phyloP scores from a whole-genome alignment of 768 basidiomycete genomes.

The Kwoniella shandongensis region DNA sequence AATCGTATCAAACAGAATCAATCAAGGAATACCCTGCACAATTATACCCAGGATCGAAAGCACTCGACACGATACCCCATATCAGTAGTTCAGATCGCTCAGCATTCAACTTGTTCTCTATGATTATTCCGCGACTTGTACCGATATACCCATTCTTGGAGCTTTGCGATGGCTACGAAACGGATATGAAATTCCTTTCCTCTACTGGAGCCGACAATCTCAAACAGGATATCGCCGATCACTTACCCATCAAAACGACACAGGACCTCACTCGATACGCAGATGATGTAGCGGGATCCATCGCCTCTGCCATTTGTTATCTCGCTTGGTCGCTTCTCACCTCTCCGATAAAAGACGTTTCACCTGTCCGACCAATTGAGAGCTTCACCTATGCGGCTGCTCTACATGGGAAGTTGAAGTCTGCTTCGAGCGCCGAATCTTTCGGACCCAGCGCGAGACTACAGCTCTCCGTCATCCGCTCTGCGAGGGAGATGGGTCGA shows the following conservation, averaged over 20 bases:
- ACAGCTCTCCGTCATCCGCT: conserved; percentile 7
- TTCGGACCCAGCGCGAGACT: too few species aligned
- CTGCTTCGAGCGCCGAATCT: not conserved
- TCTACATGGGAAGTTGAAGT: conserved; percentile 1
- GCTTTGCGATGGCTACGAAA: conserved; percentile 47
- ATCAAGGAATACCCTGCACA: conserved; percentile 4
- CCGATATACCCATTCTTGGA: conserved; percentile 50
- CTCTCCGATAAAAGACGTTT: not conserved
- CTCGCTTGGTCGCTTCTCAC: conserved; percentile 35
- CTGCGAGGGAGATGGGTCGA: conserved; percentile 52
- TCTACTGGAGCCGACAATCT: not conserved
- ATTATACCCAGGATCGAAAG: conserved; percentile 5
- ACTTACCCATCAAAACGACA: conserved; percentile 48
- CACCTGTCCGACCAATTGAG: conserved; percentile 22
- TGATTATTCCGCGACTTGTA: conserved; percentile 38
- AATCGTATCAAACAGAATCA: conserved; percentile 17
- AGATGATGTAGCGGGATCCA: conserved; percentile 54
- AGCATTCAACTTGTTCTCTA: conserved; percentile 46
- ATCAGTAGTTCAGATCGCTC: conserved; percentile 26
- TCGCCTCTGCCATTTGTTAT: conserved; percentile 54
- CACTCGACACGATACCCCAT: conserved; percentile 30
- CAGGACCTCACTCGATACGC: conserved; percentile 53
- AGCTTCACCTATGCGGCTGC: not conserved
- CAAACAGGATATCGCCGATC: not conserved
- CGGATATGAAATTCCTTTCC: conserved; percentile 42